A percentile compares a stretch with the other conserved stretches of the same genome.
Evolutionary conservation across 257 asterid species (phyloP).

Genomic region (Buddleja alternifolia): DNA sequence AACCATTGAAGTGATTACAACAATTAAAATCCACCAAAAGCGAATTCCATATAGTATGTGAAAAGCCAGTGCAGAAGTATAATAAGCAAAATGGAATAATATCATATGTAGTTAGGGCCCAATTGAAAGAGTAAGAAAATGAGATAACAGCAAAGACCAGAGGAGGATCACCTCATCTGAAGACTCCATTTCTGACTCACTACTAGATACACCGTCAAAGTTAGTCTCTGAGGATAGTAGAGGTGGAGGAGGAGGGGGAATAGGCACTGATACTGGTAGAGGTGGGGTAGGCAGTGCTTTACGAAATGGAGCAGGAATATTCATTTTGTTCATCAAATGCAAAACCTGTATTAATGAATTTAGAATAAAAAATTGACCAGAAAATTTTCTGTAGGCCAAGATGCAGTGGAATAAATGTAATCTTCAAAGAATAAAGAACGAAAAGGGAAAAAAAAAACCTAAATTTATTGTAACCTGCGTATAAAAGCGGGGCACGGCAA

Average conservation of each 20-base stretch:
- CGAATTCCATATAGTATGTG: not conserved
- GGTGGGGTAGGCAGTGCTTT: slow-evolving; percentile 93
- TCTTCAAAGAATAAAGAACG: not conserved
- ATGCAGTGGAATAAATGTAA: slow-evolving; percentile 1
- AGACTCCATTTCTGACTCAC: slow-evolving; percentile 94
- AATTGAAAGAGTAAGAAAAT: slow-evolving; percentile 4
- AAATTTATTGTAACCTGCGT: slow-evolving; percentile 64
- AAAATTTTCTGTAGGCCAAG: not conserved
- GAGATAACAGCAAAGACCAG: slow-evolving; percentile 21
- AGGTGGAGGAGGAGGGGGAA: slow-evolving; percentile 58
- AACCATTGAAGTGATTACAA: slow-evolving; percentile 37
- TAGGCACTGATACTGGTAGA: slow-evolving; percentile 59
- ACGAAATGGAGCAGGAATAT: slow-evolving; percentile 95
- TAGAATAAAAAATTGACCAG: not conserved
- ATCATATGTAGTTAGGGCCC: not conserved
- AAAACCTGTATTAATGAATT: slow-evolving; percentile 59
- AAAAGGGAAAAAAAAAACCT: not conserved
- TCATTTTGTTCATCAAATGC: slow-evolving; percentile 99
- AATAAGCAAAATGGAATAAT: not conserved
- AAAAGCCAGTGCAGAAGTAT: not conserved
- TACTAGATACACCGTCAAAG: slow-evolving; percentile 48
- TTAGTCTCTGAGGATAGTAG: slow-evolving; percentile 48
- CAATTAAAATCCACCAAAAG: slow-evolving; percentile 18
- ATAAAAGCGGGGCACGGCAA: slow-evolving; percentile 97
- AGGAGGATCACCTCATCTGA: slow-evolving; percentile 78